phyloP scores from a whole-genome alignment of 2,329 filamentous ascomycete species.

The Stachybotrys elegans region DNA sequence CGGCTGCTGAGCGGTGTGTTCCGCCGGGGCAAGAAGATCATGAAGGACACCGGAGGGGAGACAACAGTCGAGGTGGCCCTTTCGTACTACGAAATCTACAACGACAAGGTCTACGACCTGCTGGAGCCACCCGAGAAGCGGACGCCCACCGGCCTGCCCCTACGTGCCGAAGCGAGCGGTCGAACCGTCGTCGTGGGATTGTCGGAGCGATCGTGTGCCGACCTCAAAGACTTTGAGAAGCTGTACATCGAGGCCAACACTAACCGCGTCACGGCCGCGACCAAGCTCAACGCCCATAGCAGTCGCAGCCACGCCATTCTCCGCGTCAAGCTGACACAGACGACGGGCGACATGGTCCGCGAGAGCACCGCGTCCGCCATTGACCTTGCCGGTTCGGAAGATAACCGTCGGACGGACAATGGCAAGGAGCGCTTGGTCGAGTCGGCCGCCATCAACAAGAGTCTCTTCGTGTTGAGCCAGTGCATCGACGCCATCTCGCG shows the following conservation, averaged over 20 bases:
- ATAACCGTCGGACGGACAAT: constrained; percentile 91
- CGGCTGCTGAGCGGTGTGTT: constrained; percentile 81
- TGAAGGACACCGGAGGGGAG: constrained; percentile 68
- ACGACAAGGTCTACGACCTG: constrained; percentile 89
- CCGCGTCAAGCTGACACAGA: constrained; percentile 81
- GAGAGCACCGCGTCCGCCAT: constrained; percentile 89
- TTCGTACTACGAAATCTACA: constrained; percentile 96
- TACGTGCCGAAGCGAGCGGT: constrained; percentile 80
- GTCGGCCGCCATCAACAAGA: constrained; percentile 96
- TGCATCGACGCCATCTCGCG: constrained; percentile 90
- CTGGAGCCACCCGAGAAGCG: constrained; percentile 86
- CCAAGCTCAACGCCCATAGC: constrained; percentile 88
- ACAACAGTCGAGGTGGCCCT: constrained; percentile 70
- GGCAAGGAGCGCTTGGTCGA: constrained; percentile 89
- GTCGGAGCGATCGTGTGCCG: constrained; percentile 75
- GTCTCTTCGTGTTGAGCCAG: constrained; percentile 86
- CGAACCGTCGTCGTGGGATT: constrained; percentile 84
- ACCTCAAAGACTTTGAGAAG: constrained; percentile 83
- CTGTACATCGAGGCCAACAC: constrained; percentile 89
- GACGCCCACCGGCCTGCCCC: constrained; percentile 70
- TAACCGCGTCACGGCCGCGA: constrained; percentile 83
- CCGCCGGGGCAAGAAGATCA: constrained; percentile 76
- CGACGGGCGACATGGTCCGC: constrained; percentile 59
- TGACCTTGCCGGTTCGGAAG: constrained; percentile 90
- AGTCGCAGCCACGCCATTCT: constrained; percentile 87